Conservation (phyloP, 495 filamentous ascomycete genomes). For the Penicillium turbatum region DNA sequence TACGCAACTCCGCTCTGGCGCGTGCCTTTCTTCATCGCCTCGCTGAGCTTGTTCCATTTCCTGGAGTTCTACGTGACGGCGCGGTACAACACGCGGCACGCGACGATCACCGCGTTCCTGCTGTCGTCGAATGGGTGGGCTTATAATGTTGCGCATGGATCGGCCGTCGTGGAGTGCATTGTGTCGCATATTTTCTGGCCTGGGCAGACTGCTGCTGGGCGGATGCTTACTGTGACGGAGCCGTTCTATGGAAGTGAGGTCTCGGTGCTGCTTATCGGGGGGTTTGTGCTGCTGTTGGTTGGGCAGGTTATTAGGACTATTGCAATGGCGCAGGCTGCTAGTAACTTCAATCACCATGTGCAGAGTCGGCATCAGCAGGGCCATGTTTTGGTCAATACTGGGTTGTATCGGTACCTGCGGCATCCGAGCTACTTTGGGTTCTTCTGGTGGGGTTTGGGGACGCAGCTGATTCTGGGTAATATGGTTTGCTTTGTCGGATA, state of each 20-base stretch:
- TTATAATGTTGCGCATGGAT: conserved; percentile 77
- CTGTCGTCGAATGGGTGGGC: conserved; percentile 78
- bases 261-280: conserved; percentile 39
- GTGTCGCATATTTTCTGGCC: conserved; percentile 57
- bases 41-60: conserved; percentile 85
- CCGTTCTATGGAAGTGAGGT: conserved; percentile 14
- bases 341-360: conserved; percentile 88
- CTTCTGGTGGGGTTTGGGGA: conserved; percentile 97
- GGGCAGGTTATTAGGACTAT: conserved; percentile 70
- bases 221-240: conserved; percentile 28
- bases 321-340: conserved; percentile 86
- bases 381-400: conserved; percentile 75
- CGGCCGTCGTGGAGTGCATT: conserved; percentile 67
- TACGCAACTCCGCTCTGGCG: conserved; percentile 65
- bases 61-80: conserved; percentile 93
- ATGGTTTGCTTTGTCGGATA: conserved; percentile 70
- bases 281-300: conserved; percentile 57
- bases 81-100: conserved; percentile 69
- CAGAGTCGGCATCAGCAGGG: conserved; percentile 59
- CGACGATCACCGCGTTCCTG: conserved; percentile 70
- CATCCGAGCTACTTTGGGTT: conserved; percentile 97
- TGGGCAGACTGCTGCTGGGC: conserved; percentile 5
- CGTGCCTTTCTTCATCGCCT: conserved; percentile 69
- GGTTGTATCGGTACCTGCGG: conserved; percentile 59
- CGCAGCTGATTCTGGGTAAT: conserved; percentile 87